Percentiles rank a stretch among this genome's conserved stretches.
Evolutionary conservation across 2,329 filamentous ascomycete species (phyloP).

Genomic region (Achaetomium macrosporum): DNA sequence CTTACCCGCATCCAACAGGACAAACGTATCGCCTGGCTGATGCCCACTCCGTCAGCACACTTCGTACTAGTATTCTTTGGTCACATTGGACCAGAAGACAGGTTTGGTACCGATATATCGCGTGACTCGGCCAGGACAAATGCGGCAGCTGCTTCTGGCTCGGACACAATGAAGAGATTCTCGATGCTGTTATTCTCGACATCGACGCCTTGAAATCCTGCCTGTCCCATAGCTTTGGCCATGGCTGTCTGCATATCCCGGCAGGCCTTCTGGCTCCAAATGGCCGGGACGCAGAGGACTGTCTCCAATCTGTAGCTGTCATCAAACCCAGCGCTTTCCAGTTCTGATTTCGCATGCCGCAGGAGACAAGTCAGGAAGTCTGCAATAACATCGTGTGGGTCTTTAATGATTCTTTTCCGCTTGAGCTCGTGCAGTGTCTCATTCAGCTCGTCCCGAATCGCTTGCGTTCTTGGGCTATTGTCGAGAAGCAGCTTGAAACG

Average conservation of each 20-base stretch:
- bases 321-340: slow-evolving; percentile 9
- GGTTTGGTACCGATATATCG: slow-evolving; percentile 9
- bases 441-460: slow-evolving; percentile 7
- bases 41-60: too few species aligned
- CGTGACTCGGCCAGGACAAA: slow-evolving; percentile 21
- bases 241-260: slow-evolving; percentile 22
- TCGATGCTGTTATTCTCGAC: slow-evolving; percentile 20
- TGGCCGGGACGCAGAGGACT: slow-evolving; percentile 20
- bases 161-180: slow-evolving; percentile 27
- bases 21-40: slow-evolving; percentile 2
- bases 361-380: slow-evolving; percentile 8
- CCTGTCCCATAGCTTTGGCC: slow-evolving; percentile 14
- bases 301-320: slow-evolving; percentile 15
- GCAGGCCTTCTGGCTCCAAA: slow-evolving; percentile 23
- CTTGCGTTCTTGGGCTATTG: slow-evolving; percentile 1
- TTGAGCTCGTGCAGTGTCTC: neutral
- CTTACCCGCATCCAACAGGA: slow-evolving; percentile 1
- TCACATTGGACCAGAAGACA: too few species aligned
- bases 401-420: slow-evolving; percentile 6
- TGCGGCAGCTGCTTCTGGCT: slow-evolving; percentile 28
- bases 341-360: slow-evolving; percentile 6
- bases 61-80: neutral
- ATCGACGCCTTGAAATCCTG: slow-evolving; percentile 16
- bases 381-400: slow-evolving; percentile 4
- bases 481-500: slow-evolving; percentile 19